phyloP scores from a whole-genome alignment of 2,329 filamentous ascomycete genomes.

The Ophiostoma angusticollis region DNA sequence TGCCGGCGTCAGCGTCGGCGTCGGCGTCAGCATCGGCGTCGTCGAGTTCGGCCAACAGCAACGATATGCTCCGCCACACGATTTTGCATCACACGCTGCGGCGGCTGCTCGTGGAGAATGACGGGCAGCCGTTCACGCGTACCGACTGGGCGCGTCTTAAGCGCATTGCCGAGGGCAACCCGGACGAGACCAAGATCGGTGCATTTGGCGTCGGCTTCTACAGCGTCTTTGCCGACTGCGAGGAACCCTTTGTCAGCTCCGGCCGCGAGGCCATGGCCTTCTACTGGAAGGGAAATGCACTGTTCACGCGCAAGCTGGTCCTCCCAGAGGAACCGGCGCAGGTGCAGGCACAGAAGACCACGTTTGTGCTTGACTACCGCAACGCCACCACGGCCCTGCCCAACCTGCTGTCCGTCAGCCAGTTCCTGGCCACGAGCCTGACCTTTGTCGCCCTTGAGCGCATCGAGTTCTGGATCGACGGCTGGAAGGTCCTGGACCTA shows the following conservation, averaged over 20 bases:
- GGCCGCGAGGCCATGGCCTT: slow-evolving; percentile 92
- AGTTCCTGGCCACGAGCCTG: slow-evolving; percentile 88
- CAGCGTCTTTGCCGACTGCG: slow-evolving; percentile 95
- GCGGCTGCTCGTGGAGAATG: slow-evolving; percentile 81
- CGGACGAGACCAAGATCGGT: slow-evolving; percentile 97
- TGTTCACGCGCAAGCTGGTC: slow-evolving; percentile 80
- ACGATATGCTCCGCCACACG: slow-evolving; percentile 67
- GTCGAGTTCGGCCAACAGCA: slow-evolving; percentile 32
- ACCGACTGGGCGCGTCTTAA: slow-evolving; percentile 92
- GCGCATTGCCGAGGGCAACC: slow-evolving; percentile 96
- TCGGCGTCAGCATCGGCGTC: background rate
- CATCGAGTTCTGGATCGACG: slow-evolving; percentile 84
- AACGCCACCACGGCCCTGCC: slow-evolving; percentile 80
- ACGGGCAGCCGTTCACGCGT: slow-evolving; percentile 74
- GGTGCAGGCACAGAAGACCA: slow-evolving; percentile 57
- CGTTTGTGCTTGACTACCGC: slow-evolving; percentile 90
- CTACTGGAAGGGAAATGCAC: slow-evolving; percentile 97
- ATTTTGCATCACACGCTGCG: slow-evolving; percentile 76
- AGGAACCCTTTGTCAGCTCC: slow-evolving; percentile 92
- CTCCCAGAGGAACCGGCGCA: slow-evolving; percentile 39
- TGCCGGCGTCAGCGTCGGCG: slow-evolving; percentile 37
- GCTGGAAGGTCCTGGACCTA: slow-evolving; percentile 66
- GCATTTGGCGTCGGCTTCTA: slow-evolving; percentile 98
- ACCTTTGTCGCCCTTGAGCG: slow-evolving; percentile 84
- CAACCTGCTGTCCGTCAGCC: slow-evolving; percentile 70